phyloP scores from a whole-genome alignment of 1,284 basidiomycete genomes.

The Cryptococcus neoformans region DNA sequence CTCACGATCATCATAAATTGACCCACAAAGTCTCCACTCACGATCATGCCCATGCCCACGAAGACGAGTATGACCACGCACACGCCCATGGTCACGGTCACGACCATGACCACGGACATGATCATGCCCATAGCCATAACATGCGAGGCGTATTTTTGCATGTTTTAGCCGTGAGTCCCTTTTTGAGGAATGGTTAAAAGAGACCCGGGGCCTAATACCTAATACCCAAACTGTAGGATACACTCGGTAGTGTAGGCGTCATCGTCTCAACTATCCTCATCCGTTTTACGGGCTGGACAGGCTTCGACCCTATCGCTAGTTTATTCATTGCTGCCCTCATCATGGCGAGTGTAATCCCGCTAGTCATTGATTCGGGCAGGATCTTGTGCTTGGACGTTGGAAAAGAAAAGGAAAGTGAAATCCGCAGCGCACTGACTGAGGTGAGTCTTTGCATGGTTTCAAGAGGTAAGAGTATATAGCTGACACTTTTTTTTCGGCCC shows the following conservation, averaged over 20 bases:
- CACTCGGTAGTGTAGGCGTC: constrained; percentile 69
- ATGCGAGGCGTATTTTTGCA: constrained; percentile 97
- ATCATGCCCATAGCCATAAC: constrained; percentile 82
- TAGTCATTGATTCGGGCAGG: constrained; percentile 89
- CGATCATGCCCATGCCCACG: constrained; percentile 43
- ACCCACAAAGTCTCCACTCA: constrained; percentile 20
- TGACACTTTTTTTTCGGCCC: too few species aligned
- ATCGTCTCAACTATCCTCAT: constrained; percentile 97
- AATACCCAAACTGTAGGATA: constrained; percentile 22
- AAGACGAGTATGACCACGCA: constrained; percentile 50
- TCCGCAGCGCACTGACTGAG: constrained; percentile 71
- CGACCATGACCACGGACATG: constrained; percentile 27
- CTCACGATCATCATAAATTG: not conserved
- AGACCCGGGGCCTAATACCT: not conserved
- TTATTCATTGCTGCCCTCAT: constrained; percentile 96
- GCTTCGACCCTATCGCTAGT: constrained; percentile 97
- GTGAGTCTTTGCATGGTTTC: constrained; percentile 52
- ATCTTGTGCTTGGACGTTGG: constrained; percentile 84
- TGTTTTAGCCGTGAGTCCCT: constrained; percentile 33
- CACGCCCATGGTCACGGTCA: constrained; percentile 55
- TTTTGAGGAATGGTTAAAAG: not conserved
- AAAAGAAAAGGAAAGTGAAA: constrained; percentile 60
- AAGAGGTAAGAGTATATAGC: constrained; percentile 1
- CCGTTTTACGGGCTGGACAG: constrained; percentile 97
- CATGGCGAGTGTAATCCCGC: constrained; percentile 88